Conservation (phyloP, 352 stramenopile genomes). For the Phytopythium delawarense region DNA sequence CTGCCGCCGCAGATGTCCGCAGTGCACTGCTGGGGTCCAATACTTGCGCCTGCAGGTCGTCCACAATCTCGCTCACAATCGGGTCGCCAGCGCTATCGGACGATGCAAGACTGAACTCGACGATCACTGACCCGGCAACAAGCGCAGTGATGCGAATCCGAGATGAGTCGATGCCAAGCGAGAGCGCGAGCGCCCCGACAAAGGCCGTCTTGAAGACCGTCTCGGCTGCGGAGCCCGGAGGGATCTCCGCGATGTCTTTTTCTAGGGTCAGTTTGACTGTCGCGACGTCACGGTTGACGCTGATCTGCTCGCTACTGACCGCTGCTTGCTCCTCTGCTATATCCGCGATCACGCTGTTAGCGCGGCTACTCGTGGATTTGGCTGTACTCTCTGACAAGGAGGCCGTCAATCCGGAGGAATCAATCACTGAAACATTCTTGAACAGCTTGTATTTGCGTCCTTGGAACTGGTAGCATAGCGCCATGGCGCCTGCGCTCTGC, state of each 20-base stretch:
- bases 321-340: conserved; percentile 24
- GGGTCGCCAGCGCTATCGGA: conserved; percentile 43
- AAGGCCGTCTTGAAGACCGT: conserved; percentile 46
- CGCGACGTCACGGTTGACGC: conserved; percentile 40
- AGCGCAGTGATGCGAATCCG: conserved; percentile 51
- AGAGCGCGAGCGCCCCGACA: conserved; percentile 21
- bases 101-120: conserved; percentile 54
- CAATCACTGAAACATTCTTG: conserved; percentile 30
- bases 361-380: conserved; percentile 4
- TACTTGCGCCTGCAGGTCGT: conserved; percentile 41
- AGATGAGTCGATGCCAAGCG: conserved; percentile 41
- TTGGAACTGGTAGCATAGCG: conserved; percentile 59
- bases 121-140: conserved; percentile 52
- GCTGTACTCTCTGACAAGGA: not conserved
- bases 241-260: conserved; percentile 54
- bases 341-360: not conserved
- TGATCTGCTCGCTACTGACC: conserved; percentile 27
- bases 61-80: conserved; percentile 40
- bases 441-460: conserved; percentile 52
- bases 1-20: conserved; percentile 12
- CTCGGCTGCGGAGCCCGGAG: conserved; percentile 43
- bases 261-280: conserved; percentile 48
- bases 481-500: conserved; percentile 26
- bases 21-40: conserved; percentile 31
- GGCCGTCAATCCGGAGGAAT: conserved; percentile 16